Base-by-base conservation (phyloP, 202 grass and related monocot species). In the Schoenoplectus tabernaemontani region DNA sequence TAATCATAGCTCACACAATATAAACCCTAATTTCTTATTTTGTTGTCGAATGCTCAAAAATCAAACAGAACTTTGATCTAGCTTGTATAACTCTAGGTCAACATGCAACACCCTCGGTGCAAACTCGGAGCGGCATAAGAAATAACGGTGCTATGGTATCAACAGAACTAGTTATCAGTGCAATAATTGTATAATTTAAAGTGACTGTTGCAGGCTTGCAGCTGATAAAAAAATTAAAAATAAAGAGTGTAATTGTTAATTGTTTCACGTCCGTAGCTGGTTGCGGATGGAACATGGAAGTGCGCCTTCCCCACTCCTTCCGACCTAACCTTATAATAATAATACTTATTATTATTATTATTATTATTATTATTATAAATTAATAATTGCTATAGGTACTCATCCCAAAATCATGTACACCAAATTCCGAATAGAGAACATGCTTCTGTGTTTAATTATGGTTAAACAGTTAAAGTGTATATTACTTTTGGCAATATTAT, bases 121-220 rank as follows among this genome's bases (percentile, higher is more conserved):
- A 79, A 51, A 63, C 12, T 64, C 16, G 77, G 59, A 30, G 77
- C 16, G 3, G 56, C 54, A 79, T 79, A 46, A 50, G 57, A 62
- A 30, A 79, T 47, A 24, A 43, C 9, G 10, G 38, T 10, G 41
- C 23, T 39, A 38, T 2, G 56, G 48, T 57, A 57, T 8, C 13
- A 57, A 36, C 74, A 79, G n/a, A 64, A 79, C 12, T 33, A 47
- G 59, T 11, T 46, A 4, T 22, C 16, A 22, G 57, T 78, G 16
- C 37, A 78, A 44, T 30, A 61, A 60, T 60, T 43, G 9, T 30
- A 46, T 62, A 56, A 19, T n/a, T 56, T 56, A 0, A 19, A n/a
- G 50, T 54, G 19, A n/a, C 37, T 43, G 64, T 43, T 32, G 12
- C 48, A 12, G 1, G 17, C 33, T 39, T 28, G 48, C 48, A 12